Base-by-base conservation (phyloP, 1,284 basidiomycete species). In the Athelia psychrophila region DNA sequence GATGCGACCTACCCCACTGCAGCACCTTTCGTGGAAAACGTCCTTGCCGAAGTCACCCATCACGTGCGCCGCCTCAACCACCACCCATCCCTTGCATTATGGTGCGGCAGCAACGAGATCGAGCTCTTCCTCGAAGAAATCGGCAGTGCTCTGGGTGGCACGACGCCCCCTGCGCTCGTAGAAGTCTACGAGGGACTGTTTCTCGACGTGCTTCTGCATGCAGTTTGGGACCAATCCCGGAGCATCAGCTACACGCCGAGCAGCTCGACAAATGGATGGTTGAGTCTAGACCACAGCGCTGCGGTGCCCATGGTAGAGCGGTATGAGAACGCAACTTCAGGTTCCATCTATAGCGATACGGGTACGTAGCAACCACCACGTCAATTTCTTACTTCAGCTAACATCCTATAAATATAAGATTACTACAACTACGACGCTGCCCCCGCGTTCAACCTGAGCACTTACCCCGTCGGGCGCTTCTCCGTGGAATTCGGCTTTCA, bases 21-120 rank as follows among this genome's bases (percentile, higher is more conserved):
- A 44, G 57, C 58, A 52, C 72, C 64, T 52, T 59, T 77, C 20
- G 52, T 78, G 3, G 63, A 67, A 19, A 68, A 66, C 16, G 64
- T 75, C 47, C 64, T 67, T 15, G 64, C 65, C 2, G 76, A 78
- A 60, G 69, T 76, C 16, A 60, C 64, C 25, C 69, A 78, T 63
- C 74, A 77, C 51, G 69, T 77, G 20, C 56, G 69, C 16, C 53
- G 71, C 2, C 57, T 73, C 44, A 73, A 73, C 50, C 58, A 65
- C 35, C 76, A 78, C 55, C 71, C 76, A 16, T 73, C 71, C 57
- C 68, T 68, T 51, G 72, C 66, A 16, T 69, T 72, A 49, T 75
- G 74, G 74, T 72, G 72, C 6, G 74, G 73, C n/a, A 73, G 72
- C 33, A 74, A 75, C 56, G 74, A 76, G 59, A 74, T 73, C 51